Conservation (phyloP, 345 rosid species). For the Nephelium lappaceum region DNA sequence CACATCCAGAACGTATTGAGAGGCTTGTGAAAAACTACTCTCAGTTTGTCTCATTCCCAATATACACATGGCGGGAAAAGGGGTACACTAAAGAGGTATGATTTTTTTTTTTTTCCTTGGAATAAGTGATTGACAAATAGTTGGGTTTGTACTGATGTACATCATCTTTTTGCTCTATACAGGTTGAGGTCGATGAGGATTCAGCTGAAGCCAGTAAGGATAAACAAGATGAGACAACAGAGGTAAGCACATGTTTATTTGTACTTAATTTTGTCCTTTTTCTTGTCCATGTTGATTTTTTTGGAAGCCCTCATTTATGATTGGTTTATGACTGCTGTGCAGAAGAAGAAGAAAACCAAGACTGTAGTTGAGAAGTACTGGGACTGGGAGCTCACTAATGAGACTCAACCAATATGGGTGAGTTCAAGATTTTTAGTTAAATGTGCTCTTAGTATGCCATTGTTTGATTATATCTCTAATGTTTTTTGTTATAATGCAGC, state of each 20-base stretch:
- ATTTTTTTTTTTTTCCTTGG: neutral
- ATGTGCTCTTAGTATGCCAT: neutral
- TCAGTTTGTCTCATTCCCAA: slow-evolving; percentile 98
- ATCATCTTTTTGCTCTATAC: slow-evolving; percentile 12
- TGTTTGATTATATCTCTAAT: slow-evolving; percentile 6
- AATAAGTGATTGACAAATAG: neutral
- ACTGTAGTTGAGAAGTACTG: slow-evolving; percentile 91
- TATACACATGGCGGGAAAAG: slow-evolving; percentile 96
- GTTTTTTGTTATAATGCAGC: slow-evolving; percentile 49
- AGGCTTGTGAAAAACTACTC: slow-evolving; percentile 97
- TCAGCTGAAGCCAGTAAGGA: slow-evolving; percentile 73
- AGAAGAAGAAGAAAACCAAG: slow-evolving; percentile 94
- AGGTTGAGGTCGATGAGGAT: slow-evolving; percentile 98
- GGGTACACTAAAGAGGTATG: slow-evolving; percentile 93
- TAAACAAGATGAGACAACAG: slow-evolving; percentile 52
- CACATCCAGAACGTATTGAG: slow-evolving; percentile 88
- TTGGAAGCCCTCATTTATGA: slow-evolving; percentile 15
- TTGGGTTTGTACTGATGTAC: slow-evolving; percentile 1
- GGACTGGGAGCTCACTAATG: slow-evolving; percentile 98
- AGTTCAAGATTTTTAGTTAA: slow-evolving; percentile 27
- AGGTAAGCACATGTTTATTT: slow-evolving; percentile 47
- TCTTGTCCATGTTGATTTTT: slow-evolving; percentile 9
- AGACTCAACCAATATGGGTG: slow-evolving; percentile 98
- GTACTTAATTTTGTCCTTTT: neutral
- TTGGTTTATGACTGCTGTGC: slow-evolving; percentile 22